Evolutionary conservation across 2,329 filamentous ascomycete species (phyloP).

Genomic region (Aspergillus viridinutans): DNA sequence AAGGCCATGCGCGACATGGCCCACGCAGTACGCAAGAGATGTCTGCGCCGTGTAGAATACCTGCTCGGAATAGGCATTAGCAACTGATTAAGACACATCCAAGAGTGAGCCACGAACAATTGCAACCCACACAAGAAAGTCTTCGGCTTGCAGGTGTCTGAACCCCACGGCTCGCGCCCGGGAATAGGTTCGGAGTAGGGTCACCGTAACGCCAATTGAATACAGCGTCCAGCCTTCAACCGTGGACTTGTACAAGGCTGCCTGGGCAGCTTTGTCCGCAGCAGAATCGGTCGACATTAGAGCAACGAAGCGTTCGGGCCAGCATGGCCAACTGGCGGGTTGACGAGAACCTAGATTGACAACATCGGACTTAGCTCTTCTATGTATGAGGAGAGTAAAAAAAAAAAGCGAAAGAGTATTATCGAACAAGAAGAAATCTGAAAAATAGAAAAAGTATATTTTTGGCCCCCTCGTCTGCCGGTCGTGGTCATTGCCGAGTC

Average conservation of each 20-base stretch:
- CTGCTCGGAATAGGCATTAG: slow-evolving; percentile 25
- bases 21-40: slow-evolving; percentile 45
- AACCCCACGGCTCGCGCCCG: slow-evolving; percentile 16
- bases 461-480: too few relatives aligned
- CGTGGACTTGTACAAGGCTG: slow-evolving; percentile 10
- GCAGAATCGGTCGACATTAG: slow-evolving; percentile 5
- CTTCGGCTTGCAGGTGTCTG: slow-evolving; percentile 40
- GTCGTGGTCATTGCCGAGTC: background rate
- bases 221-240: slow-evolving; percentile 26
- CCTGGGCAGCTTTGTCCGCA: slow-evolving; percentile 13
- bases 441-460: background rate
- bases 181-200: slow-evolving; percentile 39
- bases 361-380: background rate
- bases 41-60: slow-evolving; percentile 48
- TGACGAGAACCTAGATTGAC: background rate
- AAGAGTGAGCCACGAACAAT: slow-evolving; percentile 42
- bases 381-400: background rate
- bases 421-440: too few relatives aligned
- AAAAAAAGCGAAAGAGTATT: background rate
- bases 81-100: background rate
- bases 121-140: slow-evolving; percentile 53
- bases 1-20: slow-evolving; percentile 44
- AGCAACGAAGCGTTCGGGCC: background rate
- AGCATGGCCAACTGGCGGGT: background rate
- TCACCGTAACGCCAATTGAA: slow-evolving; percentile 19